A percentile compares a stretch with the other conserved stretches of the same genome.
Evolutionary conservation across 2,329 filamentous ascomycete genomes (phyloP).

Genomic region (Capronia coronata): DNA sequence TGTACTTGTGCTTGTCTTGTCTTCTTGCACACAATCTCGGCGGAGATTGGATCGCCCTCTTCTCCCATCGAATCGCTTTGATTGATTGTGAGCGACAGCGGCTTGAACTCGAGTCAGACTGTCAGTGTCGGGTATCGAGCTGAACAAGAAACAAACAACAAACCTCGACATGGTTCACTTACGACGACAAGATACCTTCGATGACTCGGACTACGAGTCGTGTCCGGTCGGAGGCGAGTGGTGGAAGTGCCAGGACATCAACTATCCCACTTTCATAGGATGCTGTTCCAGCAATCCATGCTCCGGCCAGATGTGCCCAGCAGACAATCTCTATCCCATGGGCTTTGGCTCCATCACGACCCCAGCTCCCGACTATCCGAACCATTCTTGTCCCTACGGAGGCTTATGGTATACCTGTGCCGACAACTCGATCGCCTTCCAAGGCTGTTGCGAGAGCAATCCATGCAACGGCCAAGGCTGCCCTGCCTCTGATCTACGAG

Average conservation of each 20-base stretch:
- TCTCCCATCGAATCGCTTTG: no score
- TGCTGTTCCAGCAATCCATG: slow-evolving; percentile 30
- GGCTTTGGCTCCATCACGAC: slow-evolving; percentile 14
- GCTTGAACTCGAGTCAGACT: background rate
- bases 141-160: background rate
- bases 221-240: slow-evolving; percentile 29
- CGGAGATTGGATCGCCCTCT: no score
- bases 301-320: slow-evolving; percentile 15
- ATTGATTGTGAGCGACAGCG: no score
- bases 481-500: slow-evolving; percentile 7
- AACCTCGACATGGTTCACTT: slow-evolving; percentile 6
- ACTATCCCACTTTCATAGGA: slow-evolving; percentile 27
- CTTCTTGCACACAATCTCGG: no score
- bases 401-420: slow-evolving; percentile 21
- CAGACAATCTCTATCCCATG: slow-evolving; percentile 13
- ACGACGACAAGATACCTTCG: slow-evolving; percentile 9
- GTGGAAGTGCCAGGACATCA: slow-evolving; percentile 26
- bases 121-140: no score
- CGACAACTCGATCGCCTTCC: slow-evolving; percentile 13
- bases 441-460: slow-evolving; percentile 19
- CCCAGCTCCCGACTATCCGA: slow-evolving; percentile 17
- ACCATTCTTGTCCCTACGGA: slow-evolving; percentile 18
- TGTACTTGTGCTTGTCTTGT: no score
- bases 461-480: slow-evolving; percentile 20
- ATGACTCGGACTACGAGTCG: slow-evolving; percentile 14